Conservation (phyloP, 73 alveolate genomes). For the Durusdinium trenchii region DNA sequence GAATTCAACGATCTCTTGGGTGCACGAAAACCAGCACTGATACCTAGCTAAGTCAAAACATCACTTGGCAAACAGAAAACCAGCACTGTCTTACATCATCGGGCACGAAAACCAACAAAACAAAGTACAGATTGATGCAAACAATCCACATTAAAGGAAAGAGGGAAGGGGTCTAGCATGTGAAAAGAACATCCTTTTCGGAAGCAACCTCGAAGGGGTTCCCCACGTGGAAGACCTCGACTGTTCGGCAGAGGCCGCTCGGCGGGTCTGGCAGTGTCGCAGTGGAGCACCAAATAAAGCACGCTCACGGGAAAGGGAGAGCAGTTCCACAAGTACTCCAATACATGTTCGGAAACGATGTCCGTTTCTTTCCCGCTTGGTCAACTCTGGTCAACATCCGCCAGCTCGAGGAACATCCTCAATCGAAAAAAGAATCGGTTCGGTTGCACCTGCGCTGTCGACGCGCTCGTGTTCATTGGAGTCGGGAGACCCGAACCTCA, state of each 20-base stretch:
- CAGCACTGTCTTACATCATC: neutral
- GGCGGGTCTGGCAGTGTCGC: conserved; percentile 1
- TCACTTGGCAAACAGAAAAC: neutral
- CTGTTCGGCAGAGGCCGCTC: conserved; percentile 39
- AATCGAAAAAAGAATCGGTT: neutral
- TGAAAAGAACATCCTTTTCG: neutral
- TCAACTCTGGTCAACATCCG: neutral
- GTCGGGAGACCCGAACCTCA: conserved; percentile 58
- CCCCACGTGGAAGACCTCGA: neutral
- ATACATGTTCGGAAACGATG: no score
- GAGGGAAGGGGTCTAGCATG: neutral
- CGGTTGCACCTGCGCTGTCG: neutral
- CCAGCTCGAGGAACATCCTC: neutral
- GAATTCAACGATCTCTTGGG: neutral
- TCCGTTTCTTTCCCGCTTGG: neutral
- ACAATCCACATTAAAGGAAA: neutral
- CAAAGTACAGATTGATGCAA: neutral
- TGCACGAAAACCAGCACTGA: neutral
- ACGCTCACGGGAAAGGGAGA: neutral
- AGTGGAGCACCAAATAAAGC: neutral
- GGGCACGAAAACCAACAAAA: neutral
- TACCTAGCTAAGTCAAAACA: neutral
- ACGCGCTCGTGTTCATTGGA: conserved; percentile 7
- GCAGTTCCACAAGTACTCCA: no score
- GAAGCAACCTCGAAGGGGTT: neutral